Base-by-base conservation (phyloP, 2,329 filamentous ascomycete genomes). In the Diaporthe sp. region DNA sequence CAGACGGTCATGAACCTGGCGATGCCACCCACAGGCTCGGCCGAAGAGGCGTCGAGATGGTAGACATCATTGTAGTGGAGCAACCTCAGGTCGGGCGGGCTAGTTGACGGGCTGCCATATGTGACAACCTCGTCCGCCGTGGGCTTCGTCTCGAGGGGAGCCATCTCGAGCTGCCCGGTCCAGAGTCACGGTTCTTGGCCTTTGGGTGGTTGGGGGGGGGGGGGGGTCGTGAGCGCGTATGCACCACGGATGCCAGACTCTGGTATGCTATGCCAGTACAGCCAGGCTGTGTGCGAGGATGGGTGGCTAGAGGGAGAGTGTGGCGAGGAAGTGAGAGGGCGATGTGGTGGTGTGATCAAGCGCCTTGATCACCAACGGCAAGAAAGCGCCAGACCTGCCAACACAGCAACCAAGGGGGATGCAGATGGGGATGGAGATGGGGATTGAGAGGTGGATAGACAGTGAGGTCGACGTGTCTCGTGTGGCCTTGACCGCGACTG, bases 61-160 rank as follows among this genome's bases (percentile, higher is more conserved):
- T 98, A 98, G 76, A 98, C 95, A 85, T 98, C 95, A 84, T 98
- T 98, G 88, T 94, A 98, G 85, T 98, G 96, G 44, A 98, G 83
- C 73, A 98, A 85, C n/a, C 95, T 92, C 70, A 98, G 85, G 82
- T 95, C 93, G 60, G 95, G 94, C 19, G 83, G 79, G 4, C 80
- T 77, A 12, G 78, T 74, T 7, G 78, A 77, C 42, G 81, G 82
- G 4, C 82, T 83, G 73, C 79, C 80, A 75, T 80, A 84, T 3
- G 82, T 84, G 15, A 83, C 78, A 13, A 75, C 61, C 72, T 76
- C 76, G 5, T 76, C 75, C 8, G 76, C 72, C 37, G 76, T 74
- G 28, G 76, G 76, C 58, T 51, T 72, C 19, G 71, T 72, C 46
- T 70, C 76, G 57, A 55, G 49, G 25, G 74, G 71, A 10, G 76